phyloP scores from a whole-genome alignment of 768 basidiomycete species.

The Pleurotus sapidus region DNA sequence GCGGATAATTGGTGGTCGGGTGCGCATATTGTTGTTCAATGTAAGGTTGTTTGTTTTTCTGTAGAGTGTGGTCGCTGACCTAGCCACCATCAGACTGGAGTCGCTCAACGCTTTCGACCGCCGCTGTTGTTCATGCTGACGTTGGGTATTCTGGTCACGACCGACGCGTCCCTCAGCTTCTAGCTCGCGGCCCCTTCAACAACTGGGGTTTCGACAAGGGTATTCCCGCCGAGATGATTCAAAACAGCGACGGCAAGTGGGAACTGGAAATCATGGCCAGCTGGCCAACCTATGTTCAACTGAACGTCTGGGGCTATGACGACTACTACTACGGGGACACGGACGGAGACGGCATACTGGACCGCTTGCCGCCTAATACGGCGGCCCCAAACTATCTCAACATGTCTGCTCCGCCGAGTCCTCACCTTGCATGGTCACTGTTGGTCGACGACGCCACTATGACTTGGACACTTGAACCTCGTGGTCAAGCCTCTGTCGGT shows the following conservation, averaged over 20 bases:
- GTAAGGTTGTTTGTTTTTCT: conserved; percentile 37
- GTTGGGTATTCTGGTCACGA: conserved; percentile 47
- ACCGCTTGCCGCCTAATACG: conserved; percentile 88
- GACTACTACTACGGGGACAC: conserved; percentile 92
- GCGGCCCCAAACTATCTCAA: conserved; percentile 86
- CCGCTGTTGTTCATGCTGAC: conserved; percentile 78
- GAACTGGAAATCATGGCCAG: conserved; percentile 84
- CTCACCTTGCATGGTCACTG: conserved; percentile 86
- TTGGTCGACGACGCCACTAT: conserved; percentile 75
- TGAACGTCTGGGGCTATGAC: conserved; percentile 90
- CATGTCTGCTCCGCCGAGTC: conserved; percentile 85
- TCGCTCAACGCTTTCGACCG: conserved; percentile 54
- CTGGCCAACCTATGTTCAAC: conserved; percentile 89
- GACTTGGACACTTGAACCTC: conserved; percentile 77
- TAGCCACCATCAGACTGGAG: conserved; percentile 66
- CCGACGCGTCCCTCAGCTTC: conserved; percentile 83
- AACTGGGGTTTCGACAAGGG: conserved; percentile 90
- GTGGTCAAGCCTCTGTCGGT: conserved; percentile 77
- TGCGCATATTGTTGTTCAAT: conserved; percentile 86
- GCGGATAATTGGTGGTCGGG: conserved; percentile 71
- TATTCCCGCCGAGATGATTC: conserved; percentile 65
- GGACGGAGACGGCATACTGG: conserved; percentile 84
- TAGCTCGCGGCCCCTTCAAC: conserved; percentile 90
- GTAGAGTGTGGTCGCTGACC: not conserved
- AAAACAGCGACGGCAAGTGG: conserved; percentile 67